These are phyloP conservation scores for Dillenia turbinata DNA, from an alignment of 164 flowering plant genomes.

Conservation along the genomic window DNA sequence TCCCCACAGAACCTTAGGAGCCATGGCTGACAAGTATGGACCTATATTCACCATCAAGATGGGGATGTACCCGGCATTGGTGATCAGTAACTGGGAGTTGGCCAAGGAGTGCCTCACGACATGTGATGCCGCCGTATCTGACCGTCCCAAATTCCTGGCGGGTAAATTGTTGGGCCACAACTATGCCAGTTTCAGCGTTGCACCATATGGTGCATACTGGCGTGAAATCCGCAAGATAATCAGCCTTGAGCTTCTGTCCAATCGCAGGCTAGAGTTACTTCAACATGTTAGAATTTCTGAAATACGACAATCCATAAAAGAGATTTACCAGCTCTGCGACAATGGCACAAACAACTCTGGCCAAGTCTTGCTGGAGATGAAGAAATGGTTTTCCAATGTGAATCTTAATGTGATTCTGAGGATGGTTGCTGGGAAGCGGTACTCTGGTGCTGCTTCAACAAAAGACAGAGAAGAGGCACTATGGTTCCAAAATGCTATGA, in stretches of 20 bases:
- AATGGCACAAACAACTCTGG: not conserved
- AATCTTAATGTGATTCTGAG: slow-evolving; percentile 13
- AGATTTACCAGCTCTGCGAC: slow-evolving; percentile 2
- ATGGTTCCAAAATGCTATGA: slow-evolving; percentile 13
- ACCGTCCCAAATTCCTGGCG: slow-evolving; percentile 12
- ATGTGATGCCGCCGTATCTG: slow-evolving; percentile 9
- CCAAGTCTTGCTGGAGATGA: slow-evolving; percentile 9
- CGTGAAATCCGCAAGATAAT: slow-evolving; percentile 12
- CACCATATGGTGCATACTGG: slow-evolving; percentile 17
- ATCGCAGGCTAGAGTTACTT: slow-evolving; percentile 11
- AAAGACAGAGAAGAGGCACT: slow-evolving; percentile 11
- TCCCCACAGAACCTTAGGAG: slow-evolving; percentile 8
- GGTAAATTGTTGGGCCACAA: slow-evolving; percentile 11
- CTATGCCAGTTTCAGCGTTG: slow-evolving; percentile 12
- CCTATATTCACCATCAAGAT: slow-evolving; percentile 10
- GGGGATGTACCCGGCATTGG: slow-evolving; percentile 8
- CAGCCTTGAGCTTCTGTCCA: slow-evolving; percentile 10
- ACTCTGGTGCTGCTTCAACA: not conserved
- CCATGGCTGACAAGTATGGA: slow-evolving; percentile 17
- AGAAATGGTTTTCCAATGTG: slow-evolving; percentile 10
- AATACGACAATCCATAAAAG: slow-evolving; percentile 5
- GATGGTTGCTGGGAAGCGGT: slow-evolving; percentile 20
- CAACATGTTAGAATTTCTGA: slow-evolving; percentile 6
- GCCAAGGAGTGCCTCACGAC: slow-evolving; percentile 18
- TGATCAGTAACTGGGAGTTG: slow-evolving; percentile 12